Percentiles rank a stretch among this genome's conserved stretches.
Evolutionary conservation across 208 protist genomes (phyloP).

Genomic region (Leishmania tropica): DNA sequence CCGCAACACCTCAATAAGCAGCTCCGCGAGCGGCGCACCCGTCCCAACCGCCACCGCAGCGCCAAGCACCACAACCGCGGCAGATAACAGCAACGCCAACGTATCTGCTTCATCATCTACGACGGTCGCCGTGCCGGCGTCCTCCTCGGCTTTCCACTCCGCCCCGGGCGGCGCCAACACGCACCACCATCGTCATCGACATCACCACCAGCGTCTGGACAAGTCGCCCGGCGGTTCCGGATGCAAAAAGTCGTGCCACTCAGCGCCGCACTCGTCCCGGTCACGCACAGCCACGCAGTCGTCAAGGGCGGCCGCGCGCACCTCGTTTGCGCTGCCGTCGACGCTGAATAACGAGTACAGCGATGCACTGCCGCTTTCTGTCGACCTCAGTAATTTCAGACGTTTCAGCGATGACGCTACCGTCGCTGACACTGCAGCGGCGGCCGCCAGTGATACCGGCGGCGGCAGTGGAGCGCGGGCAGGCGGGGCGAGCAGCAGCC

Average conservation of each 20-base stretch:
- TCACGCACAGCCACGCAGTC: background rate
- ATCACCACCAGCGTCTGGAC: background rate
- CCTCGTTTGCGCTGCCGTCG: slow-evolving; percentile 19
- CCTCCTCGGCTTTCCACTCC: background rate
- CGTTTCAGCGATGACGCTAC: background rate
- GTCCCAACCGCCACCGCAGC: background rate
- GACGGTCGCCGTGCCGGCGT: background rate
- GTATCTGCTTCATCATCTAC: background rate
- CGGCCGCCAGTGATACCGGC: background rate
- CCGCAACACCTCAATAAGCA: background rate
- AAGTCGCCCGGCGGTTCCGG: background rate
- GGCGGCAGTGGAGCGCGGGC: background rate
- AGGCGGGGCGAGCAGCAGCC: background rate
- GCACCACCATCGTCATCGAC: slow-evolving; percentile 4
- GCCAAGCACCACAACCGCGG: background rate
- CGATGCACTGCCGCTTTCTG: background rate
- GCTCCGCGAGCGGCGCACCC: background rate
- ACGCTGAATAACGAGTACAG: slow-evolving; percentile 14
- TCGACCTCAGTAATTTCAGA: background rate
- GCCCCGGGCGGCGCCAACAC: background rate
- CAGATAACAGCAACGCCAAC: background rate
- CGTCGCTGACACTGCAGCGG: background rate
- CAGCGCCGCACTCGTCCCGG: background rate
- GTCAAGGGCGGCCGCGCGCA: background rate
- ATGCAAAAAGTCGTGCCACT: background rate